Evolutionary conservation across 2,329 filamentous ascomycete genomes (phyloP), one percentile per base, ranked within the genome.

Genomic region (Capronia epimyces): DNA sequence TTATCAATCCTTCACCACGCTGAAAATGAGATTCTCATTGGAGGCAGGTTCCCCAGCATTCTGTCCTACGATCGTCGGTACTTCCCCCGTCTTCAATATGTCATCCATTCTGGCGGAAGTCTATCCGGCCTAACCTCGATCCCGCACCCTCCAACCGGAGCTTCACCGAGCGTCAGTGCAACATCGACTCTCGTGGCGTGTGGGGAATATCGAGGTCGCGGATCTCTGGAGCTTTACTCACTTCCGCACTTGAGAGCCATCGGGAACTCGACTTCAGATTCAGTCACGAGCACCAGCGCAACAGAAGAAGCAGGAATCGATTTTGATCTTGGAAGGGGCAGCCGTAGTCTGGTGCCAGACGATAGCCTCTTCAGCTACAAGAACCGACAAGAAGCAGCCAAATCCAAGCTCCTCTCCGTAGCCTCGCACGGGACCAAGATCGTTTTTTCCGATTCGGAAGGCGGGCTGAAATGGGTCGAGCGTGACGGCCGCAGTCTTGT

Each of bases 171-270:
- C 2, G 59, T 62, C 32, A 60, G 63, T 1, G 9, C 67, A 74
- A 10, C 71, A 67, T 56, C 83, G 40, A 89, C 85, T 0, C 69
- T 96, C 21, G 79, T 95, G 45, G 87, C 89, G 2, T 87, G 86
- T 32, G 91, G 90, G 3, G 87, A 91, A 64, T 96, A 96, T 71
- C 94, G 93, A 61, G 88, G 86, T 25, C 90, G 93, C 66, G 91
- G 91, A 0, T 90, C 86, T 0, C 73, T 97, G 1, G 91, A 97
- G 64, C 71, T 95, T n/a, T 95, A 95, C 66, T 12, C 69, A 88
- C 1, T 73, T 70, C 20, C 69, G 68, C 46, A 61, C 60, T 10
- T 56, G 55, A 46, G 50, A 52, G 53, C 58, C n/a, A 31, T 31
- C 27, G 42, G 43, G 16, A 31, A 31, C 4, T 39, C 20, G 15